Conservation (phyloP, 352 stramenopile species). For the Globisporangium rhizosaccharum region DNA sequence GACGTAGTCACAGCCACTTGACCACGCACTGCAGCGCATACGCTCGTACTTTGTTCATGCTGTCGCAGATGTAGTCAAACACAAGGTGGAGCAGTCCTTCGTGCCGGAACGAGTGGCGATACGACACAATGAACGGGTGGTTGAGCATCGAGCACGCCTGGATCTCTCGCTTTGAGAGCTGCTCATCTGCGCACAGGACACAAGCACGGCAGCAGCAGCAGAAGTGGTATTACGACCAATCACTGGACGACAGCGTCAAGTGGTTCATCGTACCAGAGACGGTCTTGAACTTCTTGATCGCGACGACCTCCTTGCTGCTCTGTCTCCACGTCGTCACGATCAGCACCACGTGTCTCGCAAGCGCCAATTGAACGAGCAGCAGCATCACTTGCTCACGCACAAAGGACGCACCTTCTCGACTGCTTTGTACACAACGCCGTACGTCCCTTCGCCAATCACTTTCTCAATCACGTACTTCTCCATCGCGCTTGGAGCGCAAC, state of each 20-base stretch:
- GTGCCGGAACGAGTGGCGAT: slow-evolving; percentile 75
- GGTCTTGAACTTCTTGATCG: slow-evolving; percentile 84
- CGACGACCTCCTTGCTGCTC: slow-evolving; percentile 58
- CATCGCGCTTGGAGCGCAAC: slow-evolving; percentile 23
- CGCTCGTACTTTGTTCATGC: slow-evolving; percentile 54
- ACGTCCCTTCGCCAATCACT: slow-evolving; percentile 79
- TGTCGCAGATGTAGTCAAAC: slow-evolving; percentile 70
- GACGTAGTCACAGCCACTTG: background rate
- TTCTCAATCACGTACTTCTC: slow-evolving; percentile 80
- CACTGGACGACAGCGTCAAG: too few relatives aligned
- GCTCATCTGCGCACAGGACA: slow-evolving; percentile 39
- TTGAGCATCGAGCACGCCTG: slow-evolving; percentile 81
- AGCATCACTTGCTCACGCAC: too few relatives aligned
- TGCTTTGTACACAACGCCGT: slow-evolving; percentile 77
- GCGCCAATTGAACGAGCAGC: too few relatives aligned
- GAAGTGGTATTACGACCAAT: too few relatives aligned
- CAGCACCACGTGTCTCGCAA: background rate
- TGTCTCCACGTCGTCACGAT: slow-evolving; percentile 6
- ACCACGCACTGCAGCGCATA: background rate
- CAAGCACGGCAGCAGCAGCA: background rate
- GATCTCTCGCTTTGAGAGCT: slow-evolving; percentile 74
- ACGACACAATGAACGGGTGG: slow-evolving; percentile 76
- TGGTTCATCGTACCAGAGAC: slow-evolving; percentile 24
- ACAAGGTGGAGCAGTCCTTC: slow-evolving; percentile 73
- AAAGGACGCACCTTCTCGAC: slow-evolving; percentile 51